phyloP scores from a whole-genome alignment of 78 protist species.

The Planoprotostelium fungivorum region DNA sequence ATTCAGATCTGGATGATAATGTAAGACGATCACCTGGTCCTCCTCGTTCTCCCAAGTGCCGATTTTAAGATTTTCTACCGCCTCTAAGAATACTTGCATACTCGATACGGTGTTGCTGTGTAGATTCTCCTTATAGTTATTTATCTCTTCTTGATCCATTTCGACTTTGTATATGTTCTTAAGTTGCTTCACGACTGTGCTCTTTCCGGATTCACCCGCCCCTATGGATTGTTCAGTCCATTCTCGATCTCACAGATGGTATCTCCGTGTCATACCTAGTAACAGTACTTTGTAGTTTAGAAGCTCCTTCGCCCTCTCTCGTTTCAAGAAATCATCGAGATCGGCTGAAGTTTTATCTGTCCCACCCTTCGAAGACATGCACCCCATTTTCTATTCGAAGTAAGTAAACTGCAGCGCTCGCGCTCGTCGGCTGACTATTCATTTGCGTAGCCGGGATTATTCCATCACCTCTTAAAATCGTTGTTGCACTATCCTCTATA shows the following conservation, averaged over 20 bases:
- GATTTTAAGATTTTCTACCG: slow-evolving; percentile 42
- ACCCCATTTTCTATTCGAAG: not conserved
- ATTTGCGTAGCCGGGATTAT: too few species aligned
- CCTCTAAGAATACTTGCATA: slow-evolving; percentile 63
- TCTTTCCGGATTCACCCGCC: slow-evolving; percentile 69
- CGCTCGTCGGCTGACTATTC: too few species aligned
- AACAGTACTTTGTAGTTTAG: slow-evolving; percentile 9
- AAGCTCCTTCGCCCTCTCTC: not conserved
- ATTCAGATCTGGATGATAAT: not conserved
- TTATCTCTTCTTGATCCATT: slow-evolving; percentile 53
- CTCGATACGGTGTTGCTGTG: slow-evolving; percentile 56
- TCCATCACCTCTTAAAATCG: too few species aligned
- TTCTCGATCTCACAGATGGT: not conserved
- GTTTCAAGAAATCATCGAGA: not conserved
- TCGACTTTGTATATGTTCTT: slow-evolving; percentile 50
- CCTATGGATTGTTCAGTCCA: slow-evolving; percentile 2
- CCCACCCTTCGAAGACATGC: not conserved
- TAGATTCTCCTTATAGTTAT: slow-evolving; percentile 48
- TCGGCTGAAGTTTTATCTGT: not conserved
- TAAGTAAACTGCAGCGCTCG: too few species aligned
- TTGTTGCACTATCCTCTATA: too few species aligned
- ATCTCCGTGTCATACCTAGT: not conserved
- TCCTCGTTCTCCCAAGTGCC: slow-evolving; percentile 10
- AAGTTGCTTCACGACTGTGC: slow-evolving; percentile 65
- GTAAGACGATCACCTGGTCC: not conserved